phyloP scores from a whole-genome alignment of 2,329 filamentous ascomycete species.

The Lasiodiplodia citricola region DNA sequence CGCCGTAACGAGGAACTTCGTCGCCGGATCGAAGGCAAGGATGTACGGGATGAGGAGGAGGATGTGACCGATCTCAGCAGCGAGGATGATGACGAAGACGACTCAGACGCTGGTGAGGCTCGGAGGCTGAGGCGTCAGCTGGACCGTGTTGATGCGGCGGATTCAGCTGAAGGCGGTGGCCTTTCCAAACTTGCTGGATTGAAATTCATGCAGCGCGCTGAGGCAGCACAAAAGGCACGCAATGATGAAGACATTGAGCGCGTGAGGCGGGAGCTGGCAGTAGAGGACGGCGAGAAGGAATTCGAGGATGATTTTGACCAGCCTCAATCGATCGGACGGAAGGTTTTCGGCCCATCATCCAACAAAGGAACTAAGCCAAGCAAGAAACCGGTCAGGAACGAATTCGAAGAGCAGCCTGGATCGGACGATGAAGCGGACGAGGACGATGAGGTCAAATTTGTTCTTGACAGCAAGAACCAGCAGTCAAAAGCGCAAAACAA shows the following conservation, averaged over 20 bases:
- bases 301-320: conserved; percentile 56
- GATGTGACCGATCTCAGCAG: conserved; percentile 58
- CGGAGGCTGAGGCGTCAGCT: conserved; percentile 42
- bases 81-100: conserved; percentile 62
- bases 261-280: conserved; percentile 71
- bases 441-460: conserved; percentile 29
- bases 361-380: conserved; percentile 37
- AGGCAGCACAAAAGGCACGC: conserved; percentile 74
- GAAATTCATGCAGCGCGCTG: conserved; percentile 94
- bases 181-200: conserved; percentile 75
- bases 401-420: conserved; percentile 65
- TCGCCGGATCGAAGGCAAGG: conserved; percentile 76
- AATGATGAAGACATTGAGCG: conserved; percentile 73
- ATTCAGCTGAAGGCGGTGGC: conserved; percentile 60
- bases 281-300: conserved; percentile 60
- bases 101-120: conserved; percentile 67
- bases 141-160: conserved; percentile 49
- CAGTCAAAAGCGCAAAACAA: conserved; percentile 10
- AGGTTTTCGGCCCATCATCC: conserved; percentile 66
- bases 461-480: conserved; percentile 9
- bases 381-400: conserved; percentile 47
- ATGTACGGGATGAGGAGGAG: conserved; percentile 55
- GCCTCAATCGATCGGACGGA: conserved; percentile 66
- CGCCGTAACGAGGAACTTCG: conserved; percentile 81
- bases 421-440: conserved; percentile 52